These are phyloP conservation scores for Pezicula radicicola DNA, from an alignment of 2,329 filamentous ascomycete genomes.

Conservation along the genomic window DNA sequence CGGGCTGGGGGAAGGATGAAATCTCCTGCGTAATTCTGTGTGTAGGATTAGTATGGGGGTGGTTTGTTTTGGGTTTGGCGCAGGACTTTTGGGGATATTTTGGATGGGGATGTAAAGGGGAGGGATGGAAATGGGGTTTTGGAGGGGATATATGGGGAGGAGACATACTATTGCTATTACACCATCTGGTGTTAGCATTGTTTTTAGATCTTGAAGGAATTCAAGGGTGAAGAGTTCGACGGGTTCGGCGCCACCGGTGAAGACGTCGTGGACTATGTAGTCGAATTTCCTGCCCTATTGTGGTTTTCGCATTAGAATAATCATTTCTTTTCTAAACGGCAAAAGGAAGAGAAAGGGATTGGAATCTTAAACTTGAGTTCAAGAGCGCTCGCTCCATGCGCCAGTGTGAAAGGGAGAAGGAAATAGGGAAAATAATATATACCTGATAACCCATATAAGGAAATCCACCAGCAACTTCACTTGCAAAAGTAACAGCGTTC, in stretches of 20 bases:
- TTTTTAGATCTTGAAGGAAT: constrained; percentile 70
- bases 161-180: constrained; percentile 79
- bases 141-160: background rate
- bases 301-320: too few relatives aligned
- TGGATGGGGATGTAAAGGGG: constrained; percentile 5
- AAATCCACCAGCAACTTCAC: constrained; percentile 35
- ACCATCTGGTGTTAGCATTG: constrained; percentile 73
- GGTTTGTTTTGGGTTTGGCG: background rate
- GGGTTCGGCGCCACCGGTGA: constrained; percentile 93
- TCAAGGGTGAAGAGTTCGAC: constrained; percentile 82
- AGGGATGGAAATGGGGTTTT: background rate
- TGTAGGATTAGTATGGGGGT: constrained; percentile 3
- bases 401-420: too few relatives aligned
- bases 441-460: background rate
- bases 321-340: too few relatives aligned
- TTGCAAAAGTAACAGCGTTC: constrained; percentile 74
- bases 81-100: too few relatives aligned
- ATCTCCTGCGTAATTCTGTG: constrained; percentile 91
- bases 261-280: constrained; percentile 97
- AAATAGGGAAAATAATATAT: too few relatives aligned
- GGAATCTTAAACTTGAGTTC: too few relatives aligned
- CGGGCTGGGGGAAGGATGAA: constrained; percentile 72
- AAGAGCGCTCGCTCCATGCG: too few relatives aligned
- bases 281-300: constrained; percentile 55
- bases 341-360: too few relatives aligned